These are phyloP conservation scores for Funneliformis mosseae DNA, from an alignment of 192 early-diverging fungal species.

Conservation along the genomic window DNA sequence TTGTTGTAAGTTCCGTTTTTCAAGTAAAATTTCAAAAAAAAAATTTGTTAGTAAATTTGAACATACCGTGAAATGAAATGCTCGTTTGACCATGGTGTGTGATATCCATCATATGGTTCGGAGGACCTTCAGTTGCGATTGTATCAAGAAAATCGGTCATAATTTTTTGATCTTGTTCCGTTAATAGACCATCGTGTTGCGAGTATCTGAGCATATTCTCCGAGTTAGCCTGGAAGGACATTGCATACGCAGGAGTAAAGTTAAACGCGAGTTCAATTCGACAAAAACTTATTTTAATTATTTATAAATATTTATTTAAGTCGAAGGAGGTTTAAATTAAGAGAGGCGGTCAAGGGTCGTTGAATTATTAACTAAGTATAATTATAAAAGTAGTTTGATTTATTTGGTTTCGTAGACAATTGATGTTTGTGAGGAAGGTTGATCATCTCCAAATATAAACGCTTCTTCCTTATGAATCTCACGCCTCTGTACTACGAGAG, in stretches of 20 bases:
- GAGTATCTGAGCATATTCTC: conserved; percentile 24
- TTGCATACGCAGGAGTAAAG: background rate
- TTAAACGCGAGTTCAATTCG: background rate
- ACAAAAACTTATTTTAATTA: background rate
- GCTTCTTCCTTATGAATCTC: background rate
- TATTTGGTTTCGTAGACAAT: background rate
- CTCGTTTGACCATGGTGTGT: background rate
- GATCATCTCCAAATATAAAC: background rate
- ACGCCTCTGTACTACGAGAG: background rate
- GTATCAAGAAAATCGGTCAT: conserved; percentile 28
- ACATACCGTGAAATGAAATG: conserved; percentile 23
- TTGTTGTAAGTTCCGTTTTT: background rate
- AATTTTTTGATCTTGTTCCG: conserved; percentile 26
- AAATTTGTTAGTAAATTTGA: background rate
- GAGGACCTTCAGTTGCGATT: conserved; percentile 19
- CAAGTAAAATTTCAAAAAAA: background rate
- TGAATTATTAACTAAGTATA: background rate
- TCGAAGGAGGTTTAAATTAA: too few species aligned
- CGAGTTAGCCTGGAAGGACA: conserved; percentile 25
- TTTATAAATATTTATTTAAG: background rate
- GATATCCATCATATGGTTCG: conserved; percentile 19
- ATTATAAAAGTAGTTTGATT: background rate
- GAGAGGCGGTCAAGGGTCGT: background rate
- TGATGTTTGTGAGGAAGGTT: background rate
- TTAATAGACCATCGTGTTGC: conserved; percentile 21